Base-by-base conservation (phyloP, 1,284 basidiomycete genomes). In the Phenoliferia sp. region DNA sequence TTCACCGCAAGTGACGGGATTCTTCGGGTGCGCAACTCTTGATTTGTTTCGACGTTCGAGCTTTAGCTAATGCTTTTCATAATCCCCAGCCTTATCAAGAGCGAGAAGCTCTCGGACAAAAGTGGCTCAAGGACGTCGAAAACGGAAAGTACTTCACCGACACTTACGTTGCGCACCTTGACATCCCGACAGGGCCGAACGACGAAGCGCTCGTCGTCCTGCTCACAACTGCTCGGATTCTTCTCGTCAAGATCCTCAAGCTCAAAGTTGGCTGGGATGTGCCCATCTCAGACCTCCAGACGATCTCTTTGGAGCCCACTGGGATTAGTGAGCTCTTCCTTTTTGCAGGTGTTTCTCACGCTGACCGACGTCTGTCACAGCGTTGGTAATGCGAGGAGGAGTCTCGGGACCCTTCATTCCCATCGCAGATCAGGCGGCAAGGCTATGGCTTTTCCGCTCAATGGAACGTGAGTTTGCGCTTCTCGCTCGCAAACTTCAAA, bases 121-220 rank as follows among this genome's bases (percentile, higher is more conserved):
- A 89, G 75, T 99, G 96, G 96, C 88, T 99, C 83, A 84, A 85
- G 77, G 94, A 96, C 76, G 82, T 98, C 31, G 90, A 94, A 74
- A 87, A 91, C 69, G 94, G 94, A 22, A 83, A 86, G 44, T 94
- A 89, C 79, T 86, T 92, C 72, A 83, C 85, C 73, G 94, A 98
- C 76, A 82, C 82, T 59, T 99, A 98, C 77, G 90, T 98, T 57
- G 94, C 94, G 9, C 94, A 97, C 77, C 88, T 95, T 67, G 75
- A 76, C 60, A 70, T 76, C 32, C 65, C 68, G n/a, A 63, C 66
- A 12, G 63, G 66, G 17, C 59, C 66, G 10, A 61, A 61, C 9
- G 70, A 73, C n/a, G 70, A 88, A 65, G 92, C 95, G 79, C 89
- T 89, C 67, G 88, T 94, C 9, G 86, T 92, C 34, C 83, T 96